Percentiles rank a stretch among this genome's conserved stretches.
phyloP scores from a whole-genome alignment of 768 basidiomycete genomes.

The Leccinellum rugosiceps region DNA sequence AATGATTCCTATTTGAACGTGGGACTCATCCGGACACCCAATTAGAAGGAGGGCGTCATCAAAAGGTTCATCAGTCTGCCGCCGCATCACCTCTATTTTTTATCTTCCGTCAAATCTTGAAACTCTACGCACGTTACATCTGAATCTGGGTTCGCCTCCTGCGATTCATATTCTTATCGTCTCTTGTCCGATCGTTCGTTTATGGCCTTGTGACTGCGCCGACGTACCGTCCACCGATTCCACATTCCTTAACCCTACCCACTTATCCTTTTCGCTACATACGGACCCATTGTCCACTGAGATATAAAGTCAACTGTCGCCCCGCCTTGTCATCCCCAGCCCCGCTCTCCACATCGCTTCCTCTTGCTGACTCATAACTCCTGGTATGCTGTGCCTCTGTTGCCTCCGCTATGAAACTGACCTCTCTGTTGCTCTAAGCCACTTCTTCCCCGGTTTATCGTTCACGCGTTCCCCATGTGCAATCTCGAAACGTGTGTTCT shows the following conservation, averaged over 20 bases:
- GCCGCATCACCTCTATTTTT: slow-evolving; percentile 12
- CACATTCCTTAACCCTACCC: slow-evolving; percentile 19
- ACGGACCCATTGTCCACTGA: slow-evolving; percentile 5
- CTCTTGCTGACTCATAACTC: slow-evolving; percentile 7
- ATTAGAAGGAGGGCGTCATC: slow-evolving; percentile 1
- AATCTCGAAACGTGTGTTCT: slow-evolving; percentile 51
- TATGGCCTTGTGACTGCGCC: slow-evolving; percentile 30
- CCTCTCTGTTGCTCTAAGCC: neutral
- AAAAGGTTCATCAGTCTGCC: slow-evolving; percentile 1
- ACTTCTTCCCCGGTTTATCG: slow-evolving; percentile 6
- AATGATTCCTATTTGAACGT: neutral
- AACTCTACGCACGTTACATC: slow-evolving; percentile 14
- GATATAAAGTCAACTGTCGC: slow-evolving; percentile 33
- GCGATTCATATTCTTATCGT: slow-evolving; percentile 25
- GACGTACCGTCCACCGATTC: slow-evolving; percentile 2
- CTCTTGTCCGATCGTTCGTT: slow-evolving; percentile 31
- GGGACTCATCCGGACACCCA: slow-evolving; percentile 1
- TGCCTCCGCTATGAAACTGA: slow-evolving; percentile 1
- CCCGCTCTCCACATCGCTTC: slow-evolving; percentile 11
- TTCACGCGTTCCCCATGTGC: slow-evolving; percentile 41
- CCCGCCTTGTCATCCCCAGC: slow-evolving; percentile 9
- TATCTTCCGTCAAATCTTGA: slow-evolving; percentile 20
- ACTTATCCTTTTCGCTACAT: slow-evolving; percentile 11
- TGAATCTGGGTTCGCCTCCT: slow-evolving; percentile 6
- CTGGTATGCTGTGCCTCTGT: slow-evolving; percentile 16